Evolutionary conservation across 108 stramenopile species (phyloP).

Genomic region (Nannochloropsis gaditana): DNA sequence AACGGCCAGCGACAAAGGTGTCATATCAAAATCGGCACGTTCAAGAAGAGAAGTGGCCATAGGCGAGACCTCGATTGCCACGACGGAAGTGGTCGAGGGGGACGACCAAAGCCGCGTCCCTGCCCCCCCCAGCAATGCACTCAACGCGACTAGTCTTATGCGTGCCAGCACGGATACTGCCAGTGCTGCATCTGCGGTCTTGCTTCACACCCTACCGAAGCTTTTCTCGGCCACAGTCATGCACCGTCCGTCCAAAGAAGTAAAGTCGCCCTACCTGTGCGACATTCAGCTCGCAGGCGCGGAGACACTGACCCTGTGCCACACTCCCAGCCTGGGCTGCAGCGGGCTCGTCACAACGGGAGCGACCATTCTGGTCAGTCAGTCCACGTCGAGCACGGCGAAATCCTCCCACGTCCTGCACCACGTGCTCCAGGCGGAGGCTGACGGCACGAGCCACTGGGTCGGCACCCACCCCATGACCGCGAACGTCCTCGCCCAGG

Average conservation of each 20-base stretch:
- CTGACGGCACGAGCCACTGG: slow-evolving; percentile 2
- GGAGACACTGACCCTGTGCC: neutral
- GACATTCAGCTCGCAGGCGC: neutral
- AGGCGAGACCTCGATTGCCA: no score
- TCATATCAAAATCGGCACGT: no score
- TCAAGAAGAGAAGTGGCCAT: no score
- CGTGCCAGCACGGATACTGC: no score
- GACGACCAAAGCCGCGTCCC: no score
- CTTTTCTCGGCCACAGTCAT: neutral
- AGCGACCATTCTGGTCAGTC: neutral
- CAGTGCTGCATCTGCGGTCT: neutral
- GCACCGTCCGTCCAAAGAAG: slow-evolving; percentile 11
- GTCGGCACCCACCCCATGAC: neutral
- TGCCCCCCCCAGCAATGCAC: no score
- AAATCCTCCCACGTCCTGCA: neutral
- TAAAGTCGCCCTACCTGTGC: slow-evolving; percentile 10
- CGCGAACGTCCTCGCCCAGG: neutral
- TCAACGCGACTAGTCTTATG: no score
- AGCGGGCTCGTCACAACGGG: neutral
- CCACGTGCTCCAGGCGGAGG: neutral
- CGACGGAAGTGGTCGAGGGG: no score
- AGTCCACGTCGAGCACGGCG: neutral
- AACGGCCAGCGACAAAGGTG: no score
- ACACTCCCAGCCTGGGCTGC: slow-evolving; percentile 3
- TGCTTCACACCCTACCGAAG: neutral